Conservation (phyloP, 2,329 filamentous ascomycete species). For the Colletotrichum sansevieriae region DNA sequence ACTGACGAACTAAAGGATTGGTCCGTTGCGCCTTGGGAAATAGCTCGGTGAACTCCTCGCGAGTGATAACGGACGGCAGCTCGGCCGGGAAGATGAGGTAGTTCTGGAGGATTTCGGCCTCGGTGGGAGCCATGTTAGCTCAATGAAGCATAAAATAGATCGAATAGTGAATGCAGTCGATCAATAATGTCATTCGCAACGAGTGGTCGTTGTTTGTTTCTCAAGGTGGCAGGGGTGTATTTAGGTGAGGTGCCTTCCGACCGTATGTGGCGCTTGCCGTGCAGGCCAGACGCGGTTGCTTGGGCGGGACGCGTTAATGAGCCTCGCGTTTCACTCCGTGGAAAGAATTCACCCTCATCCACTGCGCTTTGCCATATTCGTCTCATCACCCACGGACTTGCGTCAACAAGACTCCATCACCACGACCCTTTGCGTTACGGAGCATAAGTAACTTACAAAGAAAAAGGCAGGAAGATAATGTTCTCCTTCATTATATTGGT, state of each 20-base stretch:
- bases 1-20: constrained; percentile 74
- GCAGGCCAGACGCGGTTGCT: constrained; percentile 31
- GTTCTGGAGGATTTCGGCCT: constrained; percentile 79
- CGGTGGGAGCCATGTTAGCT: constrained; percentile 76
- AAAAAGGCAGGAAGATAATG: neutral
- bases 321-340: constrained; percentile 39
- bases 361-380: constrained; percentile 28
- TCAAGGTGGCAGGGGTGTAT: constrained; percentile 1
- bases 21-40: constrained; percentile 78
- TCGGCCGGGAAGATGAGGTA: constrained; percentile 84
- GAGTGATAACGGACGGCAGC: constrained; percentile 78
- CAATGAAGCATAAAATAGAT: neutral
- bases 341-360: constrained; percentile 11
- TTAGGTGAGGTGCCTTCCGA: neutral
- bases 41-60: constrained; percentile 80
- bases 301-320: constrained; percentile 37
- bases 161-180: neutral
- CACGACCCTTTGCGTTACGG: neutral
- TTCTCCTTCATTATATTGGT: neutral
- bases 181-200: neutral
- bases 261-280: neutral
- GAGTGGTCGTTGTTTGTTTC: neutral
- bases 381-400: constrained; percentile 11
- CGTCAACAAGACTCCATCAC: neutral
- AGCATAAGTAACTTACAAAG: neutral